Percentiles rank a stretch among this genome's conserved stretches.
These are phyloP conservation scores for Karstenula rhodostoma DNA, from an alignment of 2,329 filamentous ascomycete genomes.

Conservation along the genomic window DNA sequence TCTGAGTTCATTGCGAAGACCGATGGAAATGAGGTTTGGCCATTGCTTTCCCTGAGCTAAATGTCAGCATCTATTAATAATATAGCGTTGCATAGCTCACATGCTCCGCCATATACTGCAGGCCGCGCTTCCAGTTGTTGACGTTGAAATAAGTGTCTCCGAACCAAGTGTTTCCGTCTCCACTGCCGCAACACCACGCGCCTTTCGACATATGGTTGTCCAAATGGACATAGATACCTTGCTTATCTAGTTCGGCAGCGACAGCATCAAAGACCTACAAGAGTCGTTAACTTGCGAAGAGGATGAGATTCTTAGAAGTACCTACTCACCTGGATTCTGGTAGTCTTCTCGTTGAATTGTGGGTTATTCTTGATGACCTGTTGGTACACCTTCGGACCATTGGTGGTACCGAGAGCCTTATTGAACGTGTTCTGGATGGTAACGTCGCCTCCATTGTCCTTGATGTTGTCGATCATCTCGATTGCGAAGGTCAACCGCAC, in stretches of 20 bases:
- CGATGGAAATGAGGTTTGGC: slow-evolving; percentile 63
- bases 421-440: slow-evolving; percentile 41
- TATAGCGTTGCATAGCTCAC: slow-evolving; percentile 30
- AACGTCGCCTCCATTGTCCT: slow-evolving; percentile 43
- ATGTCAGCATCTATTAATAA: not conserved
- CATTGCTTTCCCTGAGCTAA: slow-evolving; percentile 43
- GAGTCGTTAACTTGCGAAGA: not conserved
- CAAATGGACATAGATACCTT: slow-evolving; percentile 44
- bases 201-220: slow-evolving; percentile 49
- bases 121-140: slow-evolving; percentile 67
- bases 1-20: slow-evolving; percentile 64
- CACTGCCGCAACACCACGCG: slow-evolving; percentile 40
- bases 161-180: slow-evolving; percentile 69
- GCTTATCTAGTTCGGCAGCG: slow-evolving; percentile 60
- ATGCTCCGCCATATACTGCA: slow-evolving; percentile 68
- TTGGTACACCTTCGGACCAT: slow-evolving; percentile 60
- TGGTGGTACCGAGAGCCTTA: slow-evolving; percentile 45
- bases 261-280: slow-evolving; percentile 60
- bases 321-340: slow-evolving; percentile 53
- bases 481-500: slow-evolving; percentile 69
- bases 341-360: slow-evolving; percentile 58
- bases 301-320: not conserved
- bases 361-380: slow-evolving; percentile 67
- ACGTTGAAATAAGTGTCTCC: slow-evolving; percentile 64
- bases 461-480: slow-evolving; percentile 61